Percentiles rank a stretch among this genome's conserved stretches.
These are phyloP conservation scores for Apiotrichum domesticum DNA, from an alignment of 1,284 basidiomycete species.

Conservation along the genomic window DNA sequence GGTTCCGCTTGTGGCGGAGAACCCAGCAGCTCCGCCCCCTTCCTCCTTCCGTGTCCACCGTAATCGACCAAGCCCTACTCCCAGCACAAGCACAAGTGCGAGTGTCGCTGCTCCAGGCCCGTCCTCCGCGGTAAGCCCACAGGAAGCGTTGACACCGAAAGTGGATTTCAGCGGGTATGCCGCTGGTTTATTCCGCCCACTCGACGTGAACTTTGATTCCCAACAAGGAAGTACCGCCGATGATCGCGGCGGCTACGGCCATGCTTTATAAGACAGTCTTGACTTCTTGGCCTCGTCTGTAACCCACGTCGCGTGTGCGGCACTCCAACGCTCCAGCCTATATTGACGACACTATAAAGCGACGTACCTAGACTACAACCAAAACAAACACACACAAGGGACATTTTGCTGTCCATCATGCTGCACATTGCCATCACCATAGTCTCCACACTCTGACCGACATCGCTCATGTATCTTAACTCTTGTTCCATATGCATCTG, in stretches of 20 bases:
- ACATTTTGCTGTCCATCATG: no score
- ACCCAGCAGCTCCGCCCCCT: background rate
- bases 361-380: no score
- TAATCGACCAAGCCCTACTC: background rate
- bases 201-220: background rate
- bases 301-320: no score
- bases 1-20: background rate
- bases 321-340: no score
- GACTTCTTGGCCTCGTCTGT: no score
- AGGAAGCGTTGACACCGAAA: background rate
- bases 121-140: background rate
- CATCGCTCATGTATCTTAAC: background rate
- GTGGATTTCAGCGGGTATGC: conserved; percentile 1
- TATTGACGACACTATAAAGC: no score
- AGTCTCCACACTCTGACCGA: no score
- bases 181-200: conserved; percentile 1
- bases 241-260: background rate
- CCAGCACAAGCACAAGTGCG: background rate
- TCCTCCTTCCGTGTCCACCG: conserved; percentile 1
- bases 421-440: no score
- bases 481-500: conserved; percentile 2
- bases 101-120: background rate
- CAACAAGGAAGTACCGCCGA: background rate
- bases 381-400: no score
- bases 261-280: no score